These are phyloP conservation scores for Fusarium sp. DNA, from an alignment of 2,329 filamentous ascomycete species.

Conservation along the genomic window DNA sequence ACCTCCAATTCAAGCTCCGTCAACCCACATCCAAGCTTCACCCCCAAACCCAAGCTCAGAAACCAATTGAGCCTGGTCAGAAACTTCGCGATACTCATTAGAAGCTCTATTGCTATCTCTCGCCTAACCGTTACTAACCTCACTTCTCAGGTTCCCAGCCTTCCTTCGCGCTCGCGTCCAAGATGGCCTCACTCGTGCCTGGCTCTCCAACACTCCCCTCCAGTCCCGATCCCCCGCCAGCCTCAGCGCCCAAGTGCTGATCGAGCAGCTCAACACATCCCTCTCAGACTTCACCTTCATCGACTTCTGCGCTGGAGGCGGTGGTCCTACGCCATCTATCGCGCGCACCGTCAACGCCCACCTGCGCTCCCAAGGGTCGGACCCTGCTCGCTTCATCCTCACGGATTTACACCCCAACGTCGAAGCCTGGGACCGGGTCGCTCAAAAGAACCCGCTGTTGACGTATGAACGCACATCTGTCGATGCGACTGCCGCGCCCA, in stretches of 20 bases:
- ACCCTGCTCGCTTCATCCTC: slow-evolving; percentile 70
- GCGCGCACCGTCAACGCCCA: slow-evolving; percentile 71
- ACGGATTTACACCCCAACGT: slow-evolving; percentile 77
- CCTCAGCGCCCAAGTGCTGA: slow-evolving; percentile 72
- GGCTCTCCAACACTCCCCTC: slow-evolving; percentile 73
- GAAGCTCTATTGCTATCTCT: not conserved
- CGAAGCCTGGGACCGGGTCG: slow-evolving; percentile 69
- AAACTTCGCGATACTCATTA: not conserved
- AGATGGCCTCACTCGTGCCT: slow-evolving; percentile 74
- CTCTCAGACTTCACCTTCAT: slow-evolving; percentile 73
- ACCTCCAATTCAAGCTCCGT: slow-evolving; percentile 6
- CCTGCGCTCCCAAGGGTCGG: slow-evolving; percentile 47
- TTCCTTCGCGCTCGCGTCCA: slow-evolving; percentile 76
- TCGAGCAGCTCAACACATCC: slow-evolving; percentile 62
- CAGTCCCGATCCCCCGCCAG: slow-evolving; percentile 71
- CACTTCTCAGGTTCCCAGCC: slow-evolving; percentile 70
- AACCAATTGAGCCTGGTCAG: not conserved
- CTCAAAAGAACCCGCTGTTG: slow-evolving; percentile 68
- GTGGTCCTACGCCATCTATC: slow-evolving; percentile 77
- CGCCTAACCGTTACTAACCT: slow-evolving; percentile 10
- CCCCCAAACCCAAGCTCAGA: not conserved
- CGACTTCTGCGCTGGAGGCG: slow-evolving; percentile 83
- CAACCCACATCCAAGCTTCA: slow-evolving; percentile 7
- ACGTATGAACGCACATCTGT: slow-evolving; percentile 73
- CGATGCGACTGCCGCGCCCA: slow-evolving; percentile 75